Evolutionary conservation across 139 green algal species (phyloP).

Genomic region (Nannochloris sp.): DNA sequence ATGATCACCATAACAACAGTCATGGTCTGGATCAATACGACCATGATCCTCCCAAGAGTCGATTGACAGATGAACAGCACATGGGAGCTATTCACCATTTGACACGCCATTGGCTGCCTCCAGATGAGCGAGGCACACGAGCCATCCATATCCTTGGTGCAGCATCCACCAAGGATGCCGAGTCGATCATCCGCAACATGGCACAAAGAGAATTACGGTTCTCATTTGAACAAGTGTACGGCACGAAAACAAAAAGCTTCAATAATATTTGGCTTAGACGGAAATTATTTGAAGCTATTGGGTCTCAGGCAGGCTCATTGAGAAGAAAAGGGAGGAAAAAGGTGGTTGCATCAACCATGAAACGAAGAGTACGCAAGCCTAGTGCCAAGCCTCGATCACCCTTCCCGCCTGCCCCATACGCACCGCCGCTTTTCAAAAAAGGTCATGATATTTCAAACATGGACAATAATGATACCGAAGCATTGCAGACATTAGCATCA

Average conservation of each 20-base stretch:
- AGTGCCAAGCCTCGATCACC: background rate
- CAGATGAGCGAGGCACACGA: slow-evolving; percentile 14
- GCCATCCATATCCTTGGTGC: slow-evolving; percentile 22
- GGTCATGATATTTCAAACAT: background rate
- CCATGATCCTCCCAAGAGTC: too few relatives aligned
- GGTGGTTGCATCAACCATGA: background rate
- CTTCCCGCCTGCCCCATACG: background rate
- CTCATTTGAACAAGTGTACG: slow-evolving; percentile 28
- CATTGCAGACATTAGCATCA: slow-evolving; percentile 2
- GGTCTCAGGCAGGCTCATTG: background rate
- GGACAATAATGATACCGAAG: slow-evolving; percentile 1
- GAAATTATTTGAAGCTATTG: slow-evolving; percentile 29
- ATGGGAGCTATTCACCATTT: slow-evolving; percentile 23
- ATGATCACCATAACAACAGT: too few relatives aligned
- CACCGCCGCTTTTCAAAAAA: background rate
- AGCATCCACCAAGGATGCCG: slow-evolving; percentile 7
- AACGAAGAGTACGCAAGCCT: background rate
- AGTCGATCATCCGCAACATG: slow-evolving; percentile 25
- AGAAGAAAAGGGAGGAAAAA: background rate
- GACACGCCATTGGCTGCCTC: slow-evolving; percentile 30
- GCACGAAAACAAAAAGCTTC: slow-evolving; percentile 22
- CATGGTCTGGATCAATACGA: too few relatives aligned
- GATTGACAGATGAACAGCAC: background rate
- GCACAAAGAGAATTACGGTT: slow-evolving; percentile 20
- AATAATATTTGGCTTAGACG: slow-evolving; percentile 38